Percentiles rank a stretch among this genome's conserved stretches.
phyloP scores from a whole-genome alignment of 352 stramenopile species.

The Globisporangium takayamanum region DNA sequence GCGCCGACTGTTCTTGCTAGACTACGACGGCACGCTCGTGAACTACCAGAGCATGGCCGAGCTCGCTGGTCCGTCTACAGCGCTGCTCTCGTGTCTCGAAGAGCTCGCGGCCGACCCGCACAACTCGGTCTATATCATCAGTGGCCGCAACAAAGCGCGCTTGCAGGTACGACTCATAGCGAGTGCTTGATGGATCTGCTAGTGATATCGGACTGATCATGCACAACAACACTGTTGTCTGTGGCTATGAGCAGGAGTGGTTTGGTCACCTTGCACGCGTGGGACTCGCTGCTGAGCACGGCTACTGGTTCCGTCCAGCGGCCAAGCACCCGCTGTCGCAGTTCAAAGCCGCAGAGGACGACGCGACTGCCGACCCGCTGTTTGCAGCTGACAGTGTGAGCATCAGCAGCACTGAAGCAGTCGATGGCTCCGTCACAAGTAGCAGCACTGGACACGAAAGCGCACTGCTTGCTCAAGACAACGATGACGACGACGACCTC shows the following conservation, averaged over 20 bases:
- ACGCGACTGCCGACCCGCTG: not conserved
- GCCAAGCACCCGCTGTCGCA: conserved; percentile 37
- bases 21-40: conserved; percentile 83
- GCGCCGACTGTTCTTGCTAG: conserved; percentile 74
- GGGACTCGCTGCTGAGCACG: conserved; percentile 70
- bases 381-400: conserved; percentile 4
- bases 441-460: not conserved
- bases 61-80: conserved; percentile 48
- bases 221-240: not conserved
- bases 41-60: conserved; percentile 77
- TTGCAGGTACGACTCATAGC: conserved; percentile 27
- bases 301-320: conserved; percentile 74
- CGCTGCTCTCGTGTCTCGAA: conserved; percentile 56
- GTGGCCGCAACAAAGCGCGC: conserved; percentile 67
- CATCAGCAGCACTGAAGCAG: conserved; percentile 2
- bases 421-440: not conserved
- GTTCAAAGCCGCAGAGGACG: not conserved
- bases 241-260: conserved; percentile 45
- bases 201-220: no score
- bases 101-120: conserved; percentile 59
- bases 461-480: not conserved
- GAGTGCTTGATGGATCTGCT: not conserved
- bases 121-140: conserved; percentile 85
- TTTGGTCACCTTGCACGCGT: conserved; percentile 73
- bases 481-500: not conserved